phyloP scores from a whole-genome alignment of 2,329 filamentous ascomycete genomes.

The Xylariaceae sp. region DNA sequence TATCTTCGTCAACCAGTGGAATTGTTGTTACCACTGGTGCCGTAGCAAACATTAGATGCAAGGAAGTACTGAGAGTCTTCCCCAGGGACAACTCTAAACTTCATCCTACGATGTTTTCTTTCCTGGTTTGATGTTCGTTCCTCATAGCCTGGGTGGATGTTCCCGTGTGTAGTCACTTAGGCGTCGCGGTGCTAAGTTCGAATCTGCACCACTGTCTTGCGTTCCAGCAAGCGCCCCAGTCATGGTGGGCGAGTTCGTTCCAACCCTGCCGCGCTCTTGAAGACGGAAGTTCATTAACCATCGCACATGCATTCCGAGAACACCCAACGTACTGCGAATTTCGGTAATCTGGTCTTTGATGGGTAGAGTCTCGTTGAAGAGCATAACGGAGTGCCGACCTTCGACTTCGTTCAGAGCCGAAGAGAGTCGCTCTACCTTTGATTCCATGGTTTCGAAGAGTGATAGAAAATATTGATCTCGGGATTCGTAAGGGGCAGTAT shows the following conservation, averaged over 20 bases:
- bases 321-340: constrained; percentile 54
- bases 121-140: not conserved
- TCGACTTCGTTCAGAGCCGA: constrained; percentile 58
- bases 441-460: constrained; percentile 51
- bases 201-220: constrained; percentile 25
- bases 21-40: too few species aligned
- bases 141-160: constrained; percentile 30
- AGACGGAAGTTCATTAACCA: constrained; percentile 55
- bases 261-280: constrained; percentile 41
- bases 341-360: constrained; percentile 63
- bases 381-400: constrained; percentile 58
- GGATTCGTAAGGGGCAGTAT: constrained; percentile 36
- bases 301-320: constrained; percentile 58
- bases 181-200: constrained; percentile 23
- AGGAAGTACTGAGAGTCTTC: too few species aligned
- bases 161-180: constrained; percentile 32
- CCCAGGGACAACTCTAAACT: too few species aligned
- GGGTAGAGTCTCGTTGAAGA: constrained; percentile 60
- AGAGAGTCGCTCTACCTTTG: constrained; percentile 55
- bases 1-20: too few species aligned
- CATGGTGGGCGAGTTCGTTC: constrained; percentile 21
- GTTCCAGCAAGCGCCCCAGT: constrained; percentile 22
- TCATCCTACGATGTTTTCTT: too few species aligned
- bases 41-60: too few species aligned
- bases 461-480: constrained; percentile 44